Evolutionary conservation across 1,284 basidiomycete genomes (phyloP).

Genomic region (Marasmius tenuissimus): DNA sequence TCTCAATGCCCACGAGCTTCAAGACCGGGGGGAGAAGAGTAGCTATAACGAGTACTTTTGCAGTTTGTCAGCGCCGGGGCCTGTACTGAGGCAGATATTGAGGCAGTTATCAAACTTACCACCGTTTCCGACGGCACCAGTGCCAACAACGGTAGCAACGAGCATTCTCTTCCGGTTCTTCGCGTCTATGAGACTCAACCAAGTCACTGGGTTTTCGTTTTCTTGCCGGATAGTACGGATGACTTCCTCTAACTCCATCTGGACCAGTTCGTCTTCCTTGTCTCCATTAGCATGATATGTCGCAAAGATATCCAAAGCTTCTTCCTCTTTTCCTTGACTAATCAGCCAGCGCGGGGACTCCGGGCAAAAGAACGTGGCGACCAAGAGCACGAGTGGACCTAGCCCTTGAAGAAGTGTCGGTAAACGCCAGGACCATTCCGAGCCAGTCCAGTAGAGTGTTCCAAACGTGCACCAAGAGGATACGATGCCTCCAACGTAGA

Average conservation of each 20-base stretch:
- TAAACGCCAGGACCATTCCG: background rate
- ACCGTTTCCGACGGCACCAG: background rate
- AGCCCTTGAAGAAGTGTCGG: background rate
- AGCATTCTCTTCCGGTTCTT: background rate
- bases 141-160: background rate
- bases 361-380: background rate
- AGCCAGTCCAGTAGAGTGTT: background rate
- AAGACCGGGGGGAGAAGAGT: background rate
- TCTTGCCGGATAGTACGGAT: background rate
- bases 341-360: background rate
- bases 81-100: too few relatives aligned
- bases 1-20: background rate
- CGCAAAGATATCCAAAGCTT: background rate
- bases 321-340: background rate
- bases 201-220: background rate
- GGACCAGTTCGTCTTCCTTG: background rate
- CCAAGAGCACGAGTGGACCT: background rate
- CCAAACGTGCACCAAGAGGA: background rate
- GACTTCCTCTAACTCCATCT: background rate
- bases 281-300: background rate
- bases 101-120: background rate
- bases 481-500: background rate
- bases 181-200: background rate
- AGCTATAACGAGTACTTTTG: background rate
- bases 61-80: too few relatives aligned